Conservation (phyloP, 2,329 filamentous ascomycete genomes). For the Colletotrichum sp. region DNA sequence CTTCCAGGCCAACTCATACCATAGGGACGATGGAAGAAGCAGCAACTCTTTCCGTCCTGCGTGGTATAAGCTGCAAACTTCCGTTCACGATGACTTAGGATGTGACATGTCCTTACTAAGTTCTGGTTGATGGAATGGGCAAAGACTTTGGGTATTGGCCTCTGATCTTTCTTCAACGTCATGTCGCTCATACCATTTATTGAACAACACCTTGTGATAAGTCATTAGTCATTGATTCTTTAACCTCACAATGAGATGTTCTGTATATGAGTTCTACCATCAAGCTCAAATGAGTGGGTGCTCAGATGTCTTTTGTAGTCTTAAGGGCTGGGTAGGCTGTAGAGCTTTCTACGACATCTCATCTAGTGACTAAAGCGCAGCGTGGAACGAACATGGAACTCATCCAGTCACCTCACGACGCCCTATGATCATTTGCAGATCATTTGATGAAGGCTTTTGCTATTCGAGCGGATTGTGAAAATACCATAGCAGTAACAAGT, state of each 20-base stretch:
- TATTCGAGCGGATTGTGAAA: too few species aligned
- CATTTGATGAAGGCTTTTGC: too few species aligned
- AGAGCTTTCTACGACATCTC: not conserved
- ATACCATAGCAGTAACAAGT: too few species aligned
- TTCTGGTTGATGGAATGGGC: not conserved
- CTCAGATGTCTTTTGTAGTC: not conserved
- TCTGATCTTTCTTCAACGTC: not conserved
- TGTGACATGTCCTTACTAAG: not conserved
- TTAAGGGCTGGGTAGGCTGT: not conserved
- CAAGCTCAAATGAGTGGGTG: not conserved
- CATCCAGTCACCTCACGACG: not conserved
- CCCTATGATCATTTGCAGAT: too few species aligned
- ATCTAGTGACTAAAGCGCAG: not conserved
- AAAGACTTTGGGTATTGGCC: not conserved
- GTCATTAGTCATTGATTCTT: not conserved
- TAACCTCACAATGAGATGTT: not conserved
- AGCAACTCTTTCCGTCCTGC: not conserved
- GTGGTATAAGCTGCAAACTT: not conserved
- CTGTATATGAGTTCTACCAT: not conserved
- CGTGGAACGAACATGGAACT: not conserved
- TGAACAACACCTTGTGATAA: fast-evolving
- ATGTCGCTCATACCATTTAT: not conserved
- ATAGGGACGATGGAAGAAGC: not conserved
- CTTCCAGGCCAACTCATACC: not conserved
- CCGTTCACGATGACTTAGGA: not conserved